These are phyloP conservation scores for Neonectria magnoliae DNA, from an alignment of 2,329 filamentous ascomycete genomes.

Conservation along the genomic window DNA sequence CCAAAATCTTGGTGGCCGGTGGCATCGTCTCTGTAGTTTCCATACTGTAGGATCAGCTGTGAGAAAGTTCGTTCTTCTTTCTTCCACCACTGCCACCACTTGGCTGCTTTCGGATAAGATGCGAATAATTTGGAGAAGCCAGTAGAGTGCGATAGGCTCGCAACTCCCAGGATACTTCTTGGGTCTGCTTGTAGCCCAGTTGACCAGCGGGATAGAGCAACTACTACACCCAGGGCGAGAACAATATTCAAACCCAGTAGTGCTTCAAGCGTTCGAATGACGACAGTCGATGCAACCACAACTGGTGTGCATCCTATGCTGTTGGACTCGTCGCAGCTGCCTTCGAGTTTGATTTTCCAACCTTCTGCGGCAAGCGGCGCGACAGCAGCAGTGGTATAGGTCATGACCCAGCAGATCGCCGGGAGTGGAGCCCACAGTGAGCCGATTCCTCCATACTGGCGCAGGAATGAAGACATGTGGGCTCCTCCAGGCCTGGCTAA, in stretches of 20 bases:
- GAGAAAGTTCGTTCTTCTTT: background rate
- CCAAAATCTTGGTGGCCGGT: background rate
- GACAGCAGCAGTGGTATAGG: background rate
- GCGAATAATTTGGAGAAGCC: background rate
- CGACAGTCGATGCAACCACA: background rate
- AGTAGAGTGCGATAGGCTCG: conserved; percentile 1
- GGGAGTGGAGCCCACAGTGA: conserved; percentile 3
- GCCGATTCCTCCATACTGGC: background rate
- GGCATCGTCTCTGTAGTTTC: background rate
- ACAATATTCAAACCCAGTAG: conserved; percentile 5
- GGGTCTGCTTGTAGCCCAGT: conserved; percentile 1
- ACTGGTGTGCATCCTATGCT: conserved; percentile 4
- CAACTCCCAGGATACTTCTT: conserved; percentile 10
- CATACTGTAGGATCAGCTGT: background rate
- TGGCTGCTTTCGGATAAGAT: background rate
- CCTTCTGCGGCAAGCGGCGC: conserved; percentile 10
- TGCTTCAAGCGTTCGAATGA: background rate
- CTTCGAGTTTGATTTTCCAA: conserved; percentile 7
- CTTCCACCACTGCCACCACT: conserved; percentile 6
- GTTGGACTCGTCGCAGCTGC: background rate
- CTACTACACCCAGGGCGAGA: background rate
- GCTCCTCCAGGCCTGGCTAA: background rate
- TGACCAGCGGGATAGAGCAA: conserved; percentile 2
- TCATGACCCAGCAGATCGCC: conserved; percentile 1
- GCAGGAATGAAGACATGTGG: conserved; percentile 7